A percentile compares a stretch with the other conserved stretches of the same genome.
Conservation (phyloP, 1,284 basidiomycete species). For the Ustilago cynodontis region DNA sequence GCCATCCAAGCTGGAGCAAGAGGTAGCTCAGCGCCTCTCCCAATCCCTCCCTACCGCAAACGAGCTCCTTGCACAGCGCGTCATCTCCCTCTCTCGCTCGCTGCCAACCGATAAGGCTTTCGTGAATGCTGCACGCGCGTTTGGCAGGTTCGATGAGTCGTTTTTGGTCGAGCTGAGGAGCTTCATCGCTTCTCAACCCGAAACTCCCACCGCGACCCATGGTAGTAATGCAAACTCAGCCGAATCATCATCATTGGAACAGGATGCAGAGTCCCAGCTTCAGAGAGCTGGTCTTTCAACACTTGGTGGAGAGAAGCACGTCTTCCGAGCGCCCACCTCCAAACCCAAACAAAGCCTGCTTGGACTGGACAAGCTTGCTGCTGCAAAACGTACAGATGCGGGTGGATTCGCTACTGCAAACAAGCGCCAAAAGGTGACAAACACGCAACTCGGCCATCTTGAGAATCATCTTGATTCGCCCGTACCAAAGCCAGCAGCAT, state of each 20-base stretch:
- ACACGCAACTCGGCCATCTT: conserved; percentile 28
- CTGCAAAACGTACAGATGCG: conserved; percentile 77
- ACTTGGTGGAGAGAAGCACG: conserved; percentile 59
- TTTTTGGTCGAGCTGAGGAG: conserved; percentile 74
- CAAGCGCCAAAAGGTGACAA: conserved; percentile 34
- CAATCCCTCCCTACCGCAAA: conserved; percentile 51
- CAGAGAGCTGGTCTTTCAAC: conserved; percentile 40
- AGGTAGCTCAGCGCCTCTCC: conserved; percentile 43
- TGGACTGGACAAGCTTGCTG: conserved; percentile 83
- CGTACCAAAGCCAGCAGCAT: not conserved
- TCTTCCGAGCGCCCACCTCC: conserved; percentile 73
- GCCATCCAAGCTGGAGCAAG: conserved; percentile 33
- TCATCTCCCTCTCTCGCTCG: conserved; percentile 58
- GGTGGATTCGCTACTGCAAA: conserved; percentile 4
- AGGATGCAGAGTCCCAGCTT: conserved; percentile 17
- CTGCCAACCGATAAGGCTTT: conserved; percentile 53
- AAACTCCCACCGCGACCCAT: conserved; percentile 6
- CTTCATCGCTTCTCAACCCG: conserved; percentile 39
- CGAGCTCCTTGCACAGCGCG: conserved; percentile 55
- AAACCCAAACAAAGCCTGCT: conserved; percentile 78
- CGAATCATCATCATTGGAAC: conserved; percentile 34
- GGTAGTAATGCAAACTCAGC: conserved; percentile 19
- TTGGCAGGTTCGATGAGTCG: conserved; percentile 84
- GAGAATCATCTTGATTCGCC: conserved; percentile 25
- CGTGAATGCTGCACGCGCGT: conserved; percentile 78